These are phyloP conservation scores for Alternaria rosae DNA, from an alignment of 2,329 filamentous ascomycete species.

Conservation along the genomic window DNA sequence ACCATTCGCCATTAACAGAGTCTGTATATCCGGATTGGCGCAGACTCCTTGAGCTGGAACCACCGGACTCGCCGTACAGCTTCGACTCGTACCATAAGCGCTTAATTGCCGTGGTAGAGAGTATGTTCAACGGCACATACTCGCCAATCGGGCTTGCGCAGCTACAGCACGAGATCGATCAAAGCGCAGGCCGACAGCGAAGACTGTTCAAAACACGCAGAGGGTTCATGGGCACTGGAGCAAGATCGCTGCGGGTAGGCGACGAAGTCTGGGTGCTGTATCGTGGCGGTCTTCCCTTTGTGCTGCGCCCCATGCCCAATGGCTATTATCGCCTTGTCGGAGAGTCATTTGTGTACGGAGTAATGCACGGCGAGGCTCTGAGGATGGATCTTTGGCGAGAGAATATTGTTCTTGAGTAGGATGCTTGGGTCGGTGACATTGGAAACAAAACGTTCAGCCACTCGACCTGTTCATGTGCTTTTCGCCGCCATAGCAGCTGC, in stretches of 20 bases:
- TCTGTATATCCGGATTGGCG: conserved; percentile 38
- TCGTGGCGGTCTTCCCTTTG: conserved; percentile 23
- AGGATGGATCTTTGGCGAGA: conserved; percentile 14
- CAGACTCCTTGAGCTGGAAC: conserved; percentile 31
- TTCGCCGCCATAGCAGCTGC: background rate
- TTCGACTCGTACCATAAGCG: conserved; percentile 26
- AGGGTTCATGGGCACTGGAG: conserved; percentile 32
- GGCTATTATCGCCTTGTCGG: conserved; percentile 31
- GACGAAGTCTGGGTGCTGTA: conserved; percentile 34
- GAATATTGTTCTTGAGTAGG: conserved; percentile 23
- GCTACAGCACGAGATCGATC: conserved; percentile 38
- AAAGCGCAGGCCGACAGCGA: conserved; percentile 29
- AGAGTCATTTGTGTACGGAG: conserved; percentile 35
- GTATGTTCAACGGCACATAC: conserved; percentile 39
- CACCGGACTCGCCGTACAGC: conserved; percentile 23
- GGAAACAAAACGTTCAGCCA: background rate
- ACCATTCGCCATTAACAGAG: conserved; percentile 33
- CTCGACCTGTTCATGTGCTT: background rate
- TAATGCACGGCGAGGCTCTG: conserved; percentile 34
- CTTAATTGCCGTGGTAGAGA: conserved; percentile 26
- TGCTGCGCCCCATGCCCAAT: conserved; percentile 23
- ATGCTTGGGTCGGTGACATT: background rate
- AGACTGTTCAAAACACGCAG: conserved; percentile 29
- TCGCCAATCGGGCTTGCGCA: conserved; percentile 36
- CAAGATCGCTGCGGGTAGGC: conserved; percentile 25